A percentile compares a stretch with the other conserved stretches of the same genome.
phyloP scores from a whole-genome alignment of 225 moss, liverwort and hornwort genomes.

The Sphagnum contortum region DNA sequence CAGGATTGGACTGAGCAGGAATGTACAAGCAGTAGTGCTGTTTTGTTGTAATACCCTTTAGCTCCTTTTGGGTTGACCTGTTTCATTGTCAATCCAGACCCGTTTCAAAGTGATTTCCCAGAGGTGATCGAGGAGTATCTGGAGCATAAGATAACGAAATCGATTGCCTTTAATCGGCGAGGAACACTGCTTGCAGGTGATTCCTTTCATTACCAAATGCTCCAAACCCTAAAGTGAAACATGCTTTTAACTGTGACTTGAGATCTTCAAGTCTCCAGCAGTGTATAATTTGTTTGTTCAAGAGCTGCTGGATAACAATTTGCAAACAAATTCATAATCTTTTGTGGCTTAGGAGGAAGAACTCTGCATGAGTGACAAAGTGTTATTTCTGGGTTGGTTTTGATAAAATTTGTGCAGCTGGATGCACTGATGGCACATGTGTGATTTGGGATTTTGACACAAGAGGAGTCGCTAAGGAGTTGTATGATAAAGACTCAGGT shows the following conservation, averaged over 20 bases:
- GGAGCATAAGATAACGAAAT: conserved; percentile 91
- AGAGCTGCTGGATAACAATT: too few relatives aligned
- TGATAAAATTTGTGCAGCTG: conserved; percentile 30
- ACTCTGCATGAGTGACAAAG: too few relatives aligned
- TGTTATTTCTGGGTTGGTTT: too few relatives aligned
- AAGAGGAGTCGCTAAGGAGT: conserved; percentile 91
- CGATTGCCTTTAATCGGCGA: conserved; percentile 90
- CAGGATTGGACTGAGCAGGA: too few relatives aligned
- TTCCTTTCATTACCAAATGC: neutral
- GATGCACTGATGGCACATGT: conserved; percentile 86
- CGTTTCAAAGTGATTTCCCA: conserved; percentile 96
- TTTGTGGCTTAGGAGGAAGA: too few relatives aligned
- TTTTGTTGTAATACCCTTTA: neutral
- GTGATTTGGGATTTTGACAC: conserved; percentile 98
- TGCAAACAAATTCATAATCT: too few relatives aligned
- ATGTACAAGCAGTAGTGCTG: neutral
- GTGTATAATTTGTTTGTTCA: too few relatives aligned
- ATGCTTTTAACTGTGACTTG: too few relatives aligned
- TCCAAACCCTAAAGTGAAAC: too few relatives aligned
- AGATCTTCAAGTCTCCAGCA: too few relatives aligned
- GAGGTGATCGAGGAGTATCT: conserved; percentile 96
- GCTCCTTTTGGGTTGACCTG: neutral
- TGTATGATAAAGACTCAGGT: conserved; percentile 56
- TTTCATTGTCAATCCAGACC: conserved; percentile 40
- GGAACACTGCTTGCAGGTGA: conserved; percentile 95